Conservation (phyloP, 352 stramenopile genomes). For the Plasmopara viticola region DNA sequence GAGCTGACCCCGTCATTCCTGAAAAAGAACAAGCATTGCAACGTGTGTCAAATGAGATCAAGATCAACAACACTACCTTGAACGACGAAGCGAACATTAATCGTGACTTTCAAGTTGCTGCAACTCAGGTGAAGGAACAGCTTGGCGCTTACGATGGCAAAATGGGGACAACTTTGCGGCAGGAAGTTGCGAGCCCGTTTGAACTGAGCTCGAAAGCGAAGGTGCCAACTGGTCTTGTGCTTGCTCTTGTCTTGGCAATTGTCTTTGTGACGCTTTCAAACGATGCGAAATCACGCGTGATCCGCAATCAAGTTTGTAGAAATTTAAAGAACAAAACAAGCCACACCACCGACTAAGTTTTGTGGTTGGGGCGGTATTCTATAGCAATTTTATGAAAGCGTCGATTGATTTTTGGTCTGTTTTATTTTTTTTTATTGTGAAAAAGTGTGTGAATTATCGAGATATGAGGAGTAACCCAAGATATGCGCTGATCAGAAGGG, state of each 20-base stretch:
- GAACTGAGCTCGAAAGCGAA: conserved; percentile 4
- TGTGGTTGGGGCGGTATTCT: no score
- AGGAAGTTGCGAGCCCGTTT: not conserved
- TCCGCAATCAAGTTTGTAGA: not conserved
- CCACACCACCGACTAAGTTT: not conserved
- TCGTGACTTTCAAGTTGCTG: not conserved
- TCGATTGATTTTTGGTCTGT: no score
- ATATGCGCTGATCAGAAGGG: no score
- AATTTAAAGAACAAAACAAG: not conserved
- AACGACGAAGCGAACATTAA: not conserved
- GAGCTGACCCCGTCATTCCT: not conserved
- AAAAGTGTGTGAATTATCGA: no score
- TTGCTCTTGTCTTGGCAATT: conserved; percentile 30
- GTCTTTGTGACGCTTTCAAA: conserved; percentile 64
- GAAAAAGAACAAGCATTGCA: not conserved
- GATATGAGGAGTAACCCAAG: no score
- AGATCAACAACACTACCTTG: not conserved
- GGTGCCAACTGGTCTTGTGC: conserved; percentile 14
- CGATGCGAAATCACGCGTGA: conserved; percentile 14
- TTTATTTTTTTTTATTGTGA: no score
- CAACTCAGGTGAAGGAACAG: not conserved
- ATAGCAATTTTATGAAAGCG: no score
- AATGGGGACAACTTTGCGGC: not conserved
- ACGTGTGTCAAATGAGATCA: not conserved
- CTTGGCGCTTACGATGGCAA: not conserved